Evolutionary conservation across 78 protist genomes (phyloP), one percentile per base, ranked within the genome.

Genomic region (Neovahlkampfia damariscottae): DNA sequence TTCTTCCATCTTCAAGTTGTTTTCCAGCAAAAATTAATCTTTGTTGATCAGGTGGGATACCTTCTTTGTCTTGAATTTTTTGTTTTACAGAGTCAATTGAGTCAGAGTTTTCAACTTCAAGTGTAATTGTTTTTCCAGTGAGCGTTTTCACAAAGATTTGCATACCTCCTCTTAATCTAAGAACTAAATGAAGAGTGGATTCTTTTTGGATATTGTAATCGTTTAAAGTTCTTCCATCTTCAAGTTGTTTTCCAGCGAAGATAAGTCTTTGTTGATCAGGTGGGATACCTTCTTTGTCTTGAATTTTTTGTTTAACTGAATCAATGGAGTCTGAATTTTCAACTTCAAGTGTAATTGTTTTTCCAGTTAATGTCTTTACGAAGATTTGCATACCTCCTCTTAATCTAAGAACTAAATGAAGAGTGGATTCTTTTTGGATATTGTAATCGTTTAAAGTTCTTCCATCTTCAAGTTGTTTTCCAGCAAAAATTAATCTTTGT

Each of bases 11-110:
- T 41, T 90, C 91, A 39, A 90, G 86, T 77, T 86, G 94, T 86
- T 93, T 94, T 69, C 97, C 98, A 62, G 99, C 96, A 72, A 94
- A 96, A 88, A 96, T 96, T 40, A 96, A 84, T 62, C 99, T 87
- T 88, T 96, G 99, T 77, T 96, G 99, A 79, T 96, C 99, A 10
- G 99, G 97, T 78, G 97, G 99, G 89, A 96, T 96, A 58, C 99
- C 97, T 82, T 87, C 95, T 90, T 94, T 91, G 84, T 94, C 97
- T 85, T 91, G 97, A 83, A 95, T 95, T 92, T 96, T 96, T 72
- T 89, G 81, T 93, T 94, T 96, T 76, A 96, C 99, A 76, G 85
- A 90, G 41, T 93, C 97, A 76, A 96, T 92, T 77, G 95, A 89
- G 89, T 96, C 96, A 29, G 91, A 75, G 32, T 93, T 59, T 85